Conservation (phyloP, 331 rosid genomes). For the Acacia pycnantha region DNA sequence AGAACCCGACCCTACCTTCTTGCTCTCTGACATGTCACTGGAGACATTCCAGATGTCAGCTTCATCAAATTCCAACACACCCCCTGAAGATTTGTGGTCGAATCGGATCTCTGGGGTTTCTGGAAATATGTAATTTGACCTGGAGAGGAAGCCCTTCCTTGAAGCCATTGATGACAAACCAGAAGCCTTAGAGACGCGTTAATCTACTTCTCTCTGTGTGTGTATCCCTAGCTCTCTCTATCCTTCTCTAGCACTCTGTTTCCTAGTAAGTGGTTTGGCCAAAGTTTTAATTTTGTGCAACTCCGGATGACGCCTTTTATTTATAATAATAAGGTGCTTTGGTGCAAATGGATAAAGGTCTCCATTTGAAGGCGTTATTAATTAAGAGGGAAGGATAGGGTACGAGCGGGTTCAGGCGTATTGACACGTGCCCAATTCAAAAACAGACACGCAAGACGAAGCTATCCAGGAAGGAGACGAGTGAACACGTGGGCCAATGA, state of each 20-base stretch:
- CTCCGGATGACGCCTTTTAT: slow-evolving; percentile 1
- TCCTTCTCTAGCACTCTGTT: neutral
- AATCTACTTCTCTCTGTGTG: neutral
- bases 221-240: neutral
- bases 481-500: slow-evolving; percentile 35
- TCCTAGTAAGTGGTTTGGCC: neutral
- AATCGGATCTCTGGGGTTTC: slow-evolving; percentile 23
- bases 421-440: neutral
- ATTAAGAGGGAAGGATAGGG: neutral
- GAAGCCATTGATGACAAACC: slow-evolving; percentile 57
- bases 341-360: slow-evolving; percentile 20
- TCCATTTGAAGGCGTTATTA: slow-evolving; percentile 3
- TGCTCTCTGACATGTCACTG: slow-evolving; percentile 21
- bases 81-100: slow-evolving; percentile 24
- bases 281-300: neutral
- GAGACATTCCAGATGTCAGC: slow-evolving; percentile 50
- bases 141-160: slow-evolving; percentile 44
- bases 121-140: slow-evolving; percentile 46
- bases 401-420: slow-evolving; percentile 30
- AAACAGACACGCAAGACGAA: slow-evolving; percentile 29
- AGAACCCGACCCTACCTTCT: slow-evolving; percentile 34
- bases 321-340: slow-evolving; percentile 27
- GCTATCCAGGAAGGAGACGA: neutral
- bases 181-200: neutral
- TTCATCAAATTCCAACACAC: slow-evolving; percentile 56